Conservation (phyloP, 805 yeast species). For the Scheffersomyces lignosus region DNA sequence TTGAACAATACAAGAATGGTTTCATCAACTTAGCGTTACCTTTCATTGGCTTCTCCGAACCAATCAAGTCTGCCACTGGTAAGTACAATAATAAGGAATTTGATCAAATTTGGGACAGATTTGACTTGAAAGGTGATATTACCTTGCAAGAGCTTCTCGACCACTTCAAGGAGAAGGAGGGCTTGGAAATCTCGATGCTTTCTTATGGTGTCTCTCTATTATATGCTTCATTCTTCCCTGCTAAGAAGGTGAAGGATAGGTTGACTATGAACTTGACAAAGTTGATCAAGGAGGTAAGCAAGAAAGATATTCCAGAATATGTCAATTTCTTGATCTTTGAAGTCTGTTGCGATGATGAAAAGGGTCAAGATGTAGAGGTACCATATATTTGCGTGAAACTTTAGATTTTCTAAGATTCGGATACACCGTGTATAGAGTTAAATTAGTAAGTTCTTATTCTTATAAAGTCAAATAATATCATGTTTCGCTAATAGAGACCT, state of each 20-base stretch:
- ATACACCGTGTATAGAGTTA: neutral
- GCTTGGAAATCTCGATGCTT: constrained; percentile 85
- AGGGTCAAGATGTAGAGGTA: constrained; percentile 94
- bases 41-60: constrained; percentile 95
- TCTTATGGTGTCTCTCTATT: constrained; percentile 87
- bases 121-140: constrained; percentile 74
- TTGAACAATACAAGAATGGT: constrained; percentile 91
- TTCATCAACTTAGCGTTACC: constrained; percentile 91
- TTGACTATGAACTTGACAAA: constrained; percentile 64
- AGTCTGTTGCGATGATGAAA: constrained; percentile 86
- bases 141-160: constrained; percentile 73
- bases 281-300: constrained; percentile 80
- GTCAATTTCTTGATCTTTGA: constrained; percentile 81
- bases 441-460: neutral
- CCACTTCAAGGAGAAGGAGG: constrained; percentile 77
- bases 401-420: constrained; percentile 10
- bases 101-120: constrained; percentile 95
- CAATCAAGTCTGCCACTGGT: constrained; percentile 81
- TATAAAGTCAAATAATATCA: neutral
- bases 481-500: constrained; percentile 2
- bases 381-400: constrained; percentile 73
- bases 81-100: constrained; percentile 75
- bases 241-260: constrained; percentile 83
- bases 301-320: constrained; percentile 74
- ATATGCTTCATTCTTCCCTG: constrained; percentile 92